These are phyloP conservation scores for Nectriaceae sp. DNA, from an alignment of 2,329 filamentous ascomycete species.

Conservation along the genomic window DNA sequence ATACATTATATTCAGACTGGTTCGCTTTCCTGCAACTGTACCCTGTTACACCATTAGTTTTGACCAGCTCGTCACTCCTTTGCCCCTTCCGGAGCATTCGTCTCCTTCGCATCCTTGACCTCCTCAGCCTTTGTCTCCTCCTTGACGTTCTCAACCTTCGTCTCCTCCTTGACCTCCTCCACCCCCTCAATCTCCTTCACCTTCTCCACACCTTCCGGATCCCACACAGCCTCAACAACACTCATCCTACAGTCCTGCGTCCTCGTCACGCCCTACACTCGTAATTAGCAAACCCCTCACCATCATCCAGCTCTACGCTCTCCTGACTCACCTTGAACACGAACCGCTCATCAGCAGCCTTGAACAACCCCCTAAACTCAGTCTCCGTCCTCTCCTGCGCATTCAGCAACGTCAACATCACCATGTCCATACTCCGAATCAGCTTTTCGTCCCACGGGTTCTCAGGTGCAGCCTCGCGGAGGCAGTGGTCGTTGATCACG, in stretches of 20 bases:
- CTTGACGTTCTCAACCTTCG: conserved; percentile 1
- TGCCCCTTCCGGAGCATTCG: too few relatives aligned
- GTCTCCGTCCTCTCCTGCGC: conserved; percentile 50
- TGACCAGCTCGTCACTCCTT: too few relatives aligned
- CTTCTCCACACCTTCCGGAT: conserved; percentile 24
- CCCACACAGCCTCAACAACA: conserved; percentile 51
- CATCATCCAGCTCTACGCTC: neutral
- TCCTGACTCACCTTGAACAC: conserved; percentile 38
- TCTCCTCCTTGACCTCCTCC: neutral
- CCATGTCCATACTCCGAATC: conserved; percentile 51
- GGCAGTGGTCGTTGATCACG: conserved; percentile 47
- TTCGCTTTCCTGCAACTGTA: too few relatives aligned
- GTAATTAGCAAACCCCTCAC: conserved; percentile 8
- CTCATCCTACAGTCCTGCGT: conserved; percentile 47
- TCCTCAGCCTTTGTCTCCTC: neutral
- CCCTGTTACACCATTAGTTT: too few relatives aligned
- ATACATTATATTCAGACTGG: too few relatives aligned
- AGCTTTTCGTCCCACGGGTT: conserved; percentile 48
- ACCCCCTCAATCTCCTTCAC: conserved; percentile 2
- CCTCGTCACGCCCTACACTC: conserved; percentile 40
- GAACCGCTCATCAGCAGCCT: conserved; percentile 43
- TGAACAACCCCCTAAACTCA: conserved; percentile 49
- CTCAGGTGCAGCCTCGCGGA: conserved; percentile 41
- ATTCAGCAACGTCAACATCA: conserved; percentile 55
- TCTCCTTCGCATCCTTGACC: neutral